Evolutionary conservation across 768 basidiomycete species (phyloP), one percentile per base, ranked within the genome.

Genomic region (Mycena olivaceomarginata): DNA sequence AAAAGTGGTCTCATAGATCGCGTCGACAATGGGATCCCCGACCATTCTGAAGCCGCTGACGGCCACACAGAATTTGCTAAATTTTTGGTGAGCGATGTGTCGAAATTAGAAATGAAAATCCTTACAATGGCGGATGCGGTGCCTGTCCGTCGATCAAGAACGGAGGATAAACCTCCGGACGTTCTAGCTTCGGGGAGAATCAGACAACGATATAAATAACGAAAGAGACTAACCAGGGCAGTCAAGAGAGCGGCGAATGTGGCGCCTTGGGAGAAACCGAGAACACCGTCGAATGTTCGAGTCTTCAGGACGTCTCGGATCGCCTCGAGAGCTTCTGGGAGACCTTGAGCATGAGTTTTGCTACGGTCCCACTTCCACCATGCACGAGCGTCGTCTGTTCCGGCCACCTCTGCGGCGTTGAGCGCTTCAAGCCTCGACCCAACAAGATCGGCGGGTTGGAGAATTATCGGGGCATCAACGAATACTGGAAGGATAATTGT

Each of bases 111-210:
- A 64, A 37, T 31, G n/a, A 25, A 64, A 40, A 67, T 39, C 18
- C 22, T 75, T 81, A 95, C 95, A 96, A 87, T 0, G 94, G 94
- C n/a, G 94, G 94, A 83, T 96, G 95, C 9, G 91, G 92, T 16
- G 93, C 84, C 67, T 92, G 82, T 31, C 93, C 93, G 76, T 94
- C 89, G 25, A 92, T 84, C 45, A 95, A 83, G 82, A 95, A 95
- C 37, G 89, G 85, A 4, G 92, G 91, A 77, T 92, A 90, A 7
- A 78, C 68, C 7, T 90, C 82, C 0, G 93, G 92, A 66, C 83
- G 86, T 82, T 93, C 93, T 37, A 93, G 87, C 92, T 92, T 64
- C 15, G 15, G 45, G 59, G 48, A 13, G 1, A 5, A 4, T 37
- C 22, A 72, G 46, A 56, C 13, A 3, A 18, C 45, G 43, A 3